phyloP scores from a whole-genome alignment of 441 rosid species.

The Geranium incanum region DNA sequence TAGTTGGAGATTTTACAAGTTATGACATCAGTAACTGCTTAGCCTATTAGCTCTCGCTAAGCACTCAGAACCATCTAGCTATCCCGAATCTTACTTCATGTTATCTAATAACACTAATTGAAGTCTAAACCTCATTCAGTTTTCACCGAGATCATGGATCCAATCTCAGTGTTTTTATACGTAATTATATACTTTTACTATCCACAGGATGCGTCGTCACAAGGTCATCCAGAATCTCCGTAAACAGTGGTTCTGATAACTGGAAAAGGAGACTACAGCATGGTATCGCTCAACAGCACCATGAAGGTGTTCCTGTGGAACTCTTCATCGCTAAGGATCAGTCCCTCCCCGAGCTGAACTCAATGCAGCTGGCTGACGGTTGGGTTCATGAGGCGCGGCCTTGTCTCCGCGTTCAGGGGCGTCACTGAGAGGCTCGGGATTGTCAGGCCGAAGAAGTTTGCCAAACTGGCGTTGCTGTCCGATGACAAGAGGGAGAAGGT shows the following conservation, averaged over 20 bases:
- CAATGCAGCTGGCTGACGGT: conserved; percentile 77
- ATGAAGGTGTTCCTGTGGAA: conserved; percentile 86
- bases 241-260: conserved; percentile 86
- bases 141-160: not conserved
- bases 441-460: conserved; percentile 80
- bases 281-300: conserved; percentile 68
- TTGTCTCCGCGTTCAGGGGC: conserved; percentile 88
- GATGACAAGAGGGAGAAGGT: conserved; percentile 61
- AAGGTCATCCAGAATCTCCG: conserved; percentile 86
- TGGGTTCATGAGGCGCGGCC: conserved; percentile 75
- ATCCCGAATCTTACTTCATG: not conserved
- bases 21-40: not conserved
- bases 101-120: too few relatives aligned
- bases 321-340: conserved; percentile 86
- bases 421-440: conserved; percentile 69
- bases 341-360: conserved; percentile 58
- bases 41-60: not conserved
- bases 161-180: not conserved
- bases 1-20: not conserved
- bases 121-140: not conserved
- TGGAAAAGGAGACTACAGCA: conserved; percentile 80
- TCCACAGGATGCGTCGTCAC: conserved; percentile 80
- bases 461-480: conserved; percentile 70
- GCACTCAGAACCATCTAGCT: not conserved
- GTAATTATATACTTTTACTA: not conserved